Percentiles rank a stretch among this genome's conserved stretches.
These are phyloP conservation scores for Triangularia verruculosa DNA, from an alignment of 2,329 filamentous ascomycete genomes.

Conservation along the genomic window DNA sequence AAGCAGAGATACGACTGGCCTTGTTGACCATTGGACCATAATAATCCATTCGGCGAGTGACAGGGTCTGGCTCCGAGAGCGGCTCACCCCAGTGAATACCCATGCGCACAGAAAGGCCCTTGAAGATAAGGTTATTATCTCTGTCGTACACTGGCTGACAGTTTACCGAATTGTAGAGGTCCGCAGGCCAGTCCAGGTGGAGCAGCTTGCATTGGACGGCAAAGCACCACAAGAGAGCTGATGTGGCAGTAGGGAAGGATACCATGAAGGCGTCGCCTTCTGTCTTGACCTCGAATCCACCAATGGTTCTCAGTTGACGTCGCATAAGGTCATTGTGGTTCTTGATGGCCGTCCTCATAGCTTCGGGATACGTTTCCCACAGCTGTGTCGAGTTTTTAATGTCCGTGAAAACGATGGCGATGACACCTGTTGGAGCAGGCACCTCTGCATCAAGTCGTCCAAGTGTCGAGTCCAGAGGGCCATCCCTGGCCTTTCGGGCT, in stretches of 20 bases:
- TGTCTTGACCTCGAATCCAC: slow-evolving; percentile 98
- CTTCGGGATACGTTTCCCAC: slow-evolving; percentile 92
- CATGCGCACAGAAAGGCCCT: slow-evolving; percentile 93
- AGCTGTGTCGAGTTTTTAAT: slow-evolving; percentile 97
- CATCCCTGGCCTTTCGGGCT: slow-evolving; percentile 61
- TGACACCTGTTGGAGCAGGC: slow-evolving; percentile 82
- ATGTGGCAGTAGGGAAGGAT: slow-evolving; percentile 93
- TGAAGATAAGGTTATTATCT: slow-evolving; percentile 87
- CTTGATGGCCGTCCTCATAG: slow-evolving; percentile 96
- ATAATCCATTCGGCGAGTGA: slow-evolving; percentile 98
- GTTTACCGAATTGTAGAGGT: slow-evolving; percentile 82
- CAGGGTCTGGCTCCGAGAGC: slow-evolving; percentile 91
- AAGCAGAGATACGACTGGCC: slow-evolving; percentile 86
- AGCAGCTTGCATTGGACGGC: slow-evolving; percentile 85
- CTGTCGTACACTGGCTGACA: slow-evolving; percentile 80
- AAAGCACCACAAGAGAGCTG: slow-evolving; percentile 93
- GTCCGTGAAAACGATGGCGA: slow-evolving; percentile 95
- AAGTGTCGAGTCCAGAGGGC: slow-evolving; percentile 79
- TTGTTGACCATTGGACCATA: slow-evolving; percentile 99
- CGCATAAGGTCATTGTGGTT: slow-evolving; percentile 97
- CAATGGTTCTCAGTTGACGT: slow-evolving; percentile 85
- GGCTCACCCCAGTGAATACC: slow-evolving; percentile 94
- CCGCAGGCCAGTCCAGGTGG: slow-evolving; percentile 87
- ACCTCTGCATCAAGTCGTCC: slow-evolving; percentile 87
- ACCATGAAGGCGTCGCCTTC: slow-evolving; percentile 99